phyloP scores from a whole-genome alignment of 306 rosid genomes.

The Quercus berberidifolia region DNA sequence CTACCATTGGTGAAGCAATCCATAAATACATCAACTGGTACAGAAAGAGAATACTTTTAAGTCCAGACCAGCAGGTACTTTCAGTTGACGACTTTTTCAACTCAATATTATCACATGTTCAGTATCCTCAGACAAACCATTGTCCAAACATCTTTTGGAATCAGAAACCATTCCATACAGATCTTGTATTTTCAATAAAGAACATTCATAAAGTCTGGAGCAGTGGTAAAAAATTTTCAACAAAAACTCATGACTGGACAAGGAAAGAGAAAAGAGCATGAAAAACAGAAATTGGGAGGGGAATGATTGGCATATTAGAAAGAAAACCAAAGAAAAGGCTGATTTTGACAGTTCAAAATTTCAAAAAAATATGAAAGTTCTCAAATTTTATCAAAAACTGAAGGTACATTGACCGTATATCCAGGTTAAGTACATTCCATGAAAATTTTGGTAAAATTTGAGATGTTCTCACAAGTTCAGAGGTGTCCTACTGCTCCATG shows the following conservation, averaged over 20 bases:
- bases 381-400: background rate
- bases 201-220: background rate
- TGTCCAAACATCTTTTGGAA: background rate
- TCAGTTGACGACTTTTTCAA: too few relatives aligned
- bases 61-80: too few relatives aligned
- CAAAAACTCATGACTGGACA: background rate
- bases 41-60: background rate
- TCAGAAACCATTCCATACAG: background rate
- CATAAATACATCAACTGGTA: conserved; percentile 47
- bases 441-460: too few relatives aligned
- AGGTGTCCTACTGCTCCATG: too few relatives aligned
- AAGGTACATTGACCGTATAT: background rate
- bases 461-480: too few relatives aligned
- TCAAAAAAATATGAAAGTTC: background rate
- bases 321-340: background rate
- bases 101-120: background rate
- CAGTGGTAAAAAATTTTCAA: background rate
- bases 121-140: background rate
- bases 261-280: background rate
- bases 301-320: background rate
- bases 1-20: conserved; percentile 45
- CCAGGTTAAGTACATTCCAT: background rate
- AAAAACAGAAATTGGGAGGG: background rate
- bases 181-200: background rate
- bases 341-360: background rate